Evolutionary conservation across 305 asterid species (phyloP).

Genomic region (Fraxinus nigra): DNA sequence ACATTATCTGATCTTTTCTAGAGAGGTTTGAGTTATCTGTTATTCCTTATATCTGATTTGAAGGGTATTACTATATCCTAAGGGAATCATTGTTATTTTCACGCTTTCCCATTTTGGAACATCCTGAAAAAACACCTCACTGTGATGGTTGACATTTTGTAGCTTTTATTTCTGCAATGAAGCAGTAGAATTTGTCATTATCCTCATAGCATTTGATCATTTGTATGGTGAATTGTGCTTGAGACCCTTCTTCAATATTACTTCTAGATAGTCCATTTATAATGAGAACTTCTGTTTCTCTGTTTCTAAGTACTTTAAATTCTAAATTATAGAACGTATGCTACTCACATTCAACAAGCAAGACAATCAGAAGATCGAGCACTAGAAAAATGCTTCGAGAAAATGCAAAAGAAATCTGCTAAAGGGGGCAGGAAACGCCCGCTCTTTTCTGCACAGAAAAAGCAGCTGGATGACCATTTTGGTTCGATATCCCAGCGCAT

Average conservation of each 20-base stretch:
- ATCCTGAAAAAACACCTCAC: conserved; percentile 8
- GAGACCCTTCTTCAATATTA: conserved; percentile 9
- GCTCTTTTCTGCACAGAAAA: conserved; percentile 50
- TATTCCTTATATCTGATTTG: neutral
- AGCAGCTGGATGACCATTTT: conserved; percentile 68
- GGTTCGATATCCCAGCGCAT: conserved; percentile 57
- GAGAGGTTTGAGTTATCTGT: conserved; percentile 3
- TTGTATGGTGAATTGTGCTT: conserved; percentile 1
- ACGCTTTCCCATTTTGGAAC: neutral
- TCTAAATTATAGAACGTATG: conserved; percentile 52
- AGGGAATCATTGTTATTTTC: neutral
- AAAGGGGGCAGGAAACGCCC: conserved; percentile 50
- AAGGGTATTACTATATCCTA: neutral
- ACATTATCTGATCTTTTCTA: neutral
- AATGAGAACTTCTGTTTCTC: neutral
- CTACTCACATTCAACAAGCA: conserved; percentile 46
- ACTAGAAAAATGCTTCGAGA: conserved; percentile 44
- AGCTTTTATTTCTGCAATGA: conserved; percentile 2
- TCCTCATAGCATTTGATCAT: conserved; percentile 11
- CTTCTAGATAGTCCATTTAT: conserved; percentile 8
- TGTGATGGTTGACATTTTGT: conserved; percentile 5
- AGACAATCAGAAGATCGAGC: conserved; percentile 44
- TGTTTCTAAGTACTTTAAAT: conserved; percentile 23
- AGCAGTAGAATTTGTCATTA: conserved; percentile 8
- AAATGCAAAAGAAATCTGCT: conserved; percentile 37